These are phyloP conservation scores for Capsicum baccatum DNA, from an alignment of 257 asterid genomes.

Conservation along the genomic window DNA sequence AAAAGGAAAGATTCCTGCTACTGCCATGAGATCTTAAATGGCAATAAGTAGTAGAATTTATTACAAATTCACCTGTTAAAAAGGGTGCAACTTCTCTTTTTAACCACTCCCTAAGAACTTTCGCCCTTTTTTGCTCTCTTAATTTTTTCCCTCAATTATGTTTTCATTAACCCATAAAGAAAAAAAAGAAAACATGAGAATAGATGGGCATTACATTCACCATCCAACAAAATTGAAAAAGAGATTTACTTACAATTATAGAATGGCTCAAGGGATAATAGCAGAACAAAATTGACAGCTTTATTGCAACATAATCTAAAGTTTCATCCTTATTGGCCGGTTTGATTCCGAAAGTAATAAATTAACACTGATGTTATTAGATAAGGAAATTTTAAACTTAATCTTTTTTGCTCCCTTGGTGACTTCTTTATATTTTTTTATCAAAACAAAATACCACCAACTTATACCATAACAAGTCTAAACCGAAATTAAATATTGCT, in stretches of 20 bases:
- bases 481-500: no score
- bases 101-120: no score
- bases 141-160: neutral
- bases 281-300: neutral
- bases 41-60: no score
- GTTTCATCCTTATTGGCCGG: slow-evolving; percentile 5
- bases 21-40: no score
- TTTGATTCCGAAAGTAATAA: slow-evolving; percentile 75
- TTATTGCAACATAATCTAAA: slow-evolving; percentile 5
- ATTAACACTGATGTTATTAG: slow-evolving; percentile 79
- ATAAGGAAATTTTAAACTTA: slow-evolving; percentile 37
- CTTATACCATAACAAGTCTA: no score
- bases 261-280: neutral
- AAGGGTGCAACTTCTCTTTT: no score
- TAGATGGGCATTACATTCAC: neutral
- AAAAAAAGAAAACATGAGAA: neutral
- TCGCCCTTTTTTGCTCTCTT: no score
- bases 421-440: no score
- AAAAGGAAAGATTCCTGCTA: no score
- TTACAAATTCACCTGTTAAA: no score
- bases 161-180: neutral
- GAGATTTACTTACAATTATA: slow-evolving; percentile 23
- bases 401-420: no score
- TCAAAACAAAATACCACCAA: no score
- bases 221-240: neutral